phyloP scores from a whole-genome alignment of 2,329 filamentous ascomycete genomes.

The Sporothrix mexicana region DNA sequence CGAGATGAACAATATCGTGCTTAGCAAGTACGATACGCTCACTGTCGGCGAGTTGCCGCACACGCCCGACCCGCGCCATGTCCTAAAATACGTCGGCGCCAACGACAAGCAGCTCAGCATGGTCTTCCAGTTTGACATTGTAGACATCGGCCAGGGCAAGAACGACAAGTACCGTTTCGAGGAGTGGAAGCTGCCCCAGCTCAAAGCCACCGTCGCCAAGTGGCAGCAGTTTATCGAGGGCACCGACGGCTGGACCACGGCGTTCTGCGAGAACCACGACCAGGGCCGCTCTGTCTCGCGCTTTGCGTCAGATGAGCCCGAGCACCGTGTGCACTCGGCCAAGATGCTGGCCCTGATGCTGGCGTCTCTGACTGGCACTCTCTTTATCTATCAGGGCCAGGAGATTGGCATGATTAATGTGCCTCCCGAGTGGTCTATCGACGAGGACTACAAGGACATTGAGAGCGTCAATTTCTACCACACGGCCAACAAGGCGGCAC shows the following conservation, averaged over 20 bases:
- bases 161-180: conserved; percentile 58
- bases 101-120: conserved; percentile 67
- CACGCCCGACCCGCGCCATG: conserved; percentile 62
- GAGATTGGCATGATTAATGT: conserved; percentile 66
- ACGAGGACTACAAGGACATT: conserved; percentile 54
- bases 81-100: conserved; percentile 65
- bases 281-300: conserved; percentile 62
- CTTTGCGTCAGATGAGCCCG: conserved; percentile 53
- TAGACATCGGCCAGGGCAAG: conserved; percentile 62
- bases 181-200: conserved; percentile 54
- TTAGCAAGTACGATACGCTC: conserved; percentile 67
- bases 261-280: conserved; percentile 70
- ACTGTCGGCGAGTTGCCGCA: conserved; percentile 73
- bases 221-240: conserved; percentile 60
- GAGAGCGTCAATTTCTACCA: conserved; percentile 57
- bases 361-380: conserved; percentile 56
- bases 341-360: conserved; percentile 62
- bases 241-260: conserved; percentile 63
- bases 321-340: conserved; percentile 52
- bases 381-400: conserved; percentile 66
- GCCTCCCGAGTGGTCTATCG: conserved; percentile 55
- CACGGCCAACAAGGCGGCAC: conserved; percentile 39
- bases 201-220: conserved; percentile 51
- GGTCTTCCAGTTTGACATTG: conserved; percentile 72
- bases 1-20: conserved; percentile 67